phyloP scores from a whole-genome alignment of 202 grass and related monocot species.

The Zoysia matrella region DNA sequence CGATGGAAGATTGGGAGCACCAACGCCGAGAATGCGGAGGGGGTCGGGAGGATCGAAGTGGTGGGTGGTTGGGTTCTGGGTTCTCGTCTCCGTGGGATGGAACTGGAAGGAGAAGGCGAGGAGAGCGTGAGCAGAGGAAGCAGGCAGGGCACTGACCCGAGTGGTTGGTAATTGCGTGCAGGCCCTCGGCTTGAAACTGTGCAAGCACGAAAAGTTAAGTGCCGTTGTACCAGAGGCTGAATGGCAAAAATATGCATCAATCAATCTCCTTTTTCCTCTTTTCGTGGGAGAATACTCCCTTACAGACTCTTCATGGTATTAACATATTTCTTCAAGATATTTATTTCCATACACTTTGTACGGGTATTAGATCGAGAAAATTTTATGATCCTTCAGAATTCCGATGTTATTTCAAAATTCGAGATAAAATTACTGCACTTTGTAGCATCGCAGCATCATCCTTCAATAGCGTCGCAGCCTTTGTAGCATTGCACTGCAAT shows the following conservation, averaged over 20 bases:
- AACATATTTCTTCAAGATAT: too few species aligned
- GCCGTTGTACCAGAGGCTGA: not conserved
- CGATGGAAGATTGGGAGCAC: not conserved
- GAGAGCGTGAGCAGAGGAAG: not conserved
- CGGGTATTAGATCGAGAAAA: too few species aligned
- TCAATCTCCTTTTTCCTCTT: not conserved
- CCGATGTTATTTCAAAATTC: too few species aligned
- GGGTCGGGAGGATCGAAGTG: not conserved
- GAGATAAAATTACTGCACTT: too few species aligned
- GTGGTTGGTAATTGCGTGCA: not conserved
- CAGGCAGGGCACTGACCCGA: not conserved
- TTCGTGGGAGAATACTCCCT: not conserved
- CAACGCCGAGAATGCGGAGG: constrained; percentile 6
- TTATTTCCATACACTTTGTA: too few species aligned
- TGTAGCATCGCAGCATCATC: too few species aligned
- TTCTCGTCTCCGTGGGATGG: not conserved
- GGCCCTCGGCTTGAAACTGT: not conserved
- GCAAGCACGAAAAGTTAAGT: too few species aligned
- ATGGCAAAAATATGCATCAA: not conserved
- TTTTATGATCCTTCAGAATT: too few species aligned
- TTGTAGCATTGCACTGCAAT: too few species aligned
- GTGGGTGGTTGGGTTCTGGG: not conserved
- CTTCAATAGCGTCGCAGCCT: too few species aligned
- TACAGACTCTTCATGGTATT: too few species aligned
- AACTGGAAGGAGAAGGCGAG: not conserved